Percentiles rank a stretch among this genome's conserved stretches.
Evolutionary conservation across 148 eudicot genomes (phyloP).

Genomic region (Chenopodium quinoa): DNA sequence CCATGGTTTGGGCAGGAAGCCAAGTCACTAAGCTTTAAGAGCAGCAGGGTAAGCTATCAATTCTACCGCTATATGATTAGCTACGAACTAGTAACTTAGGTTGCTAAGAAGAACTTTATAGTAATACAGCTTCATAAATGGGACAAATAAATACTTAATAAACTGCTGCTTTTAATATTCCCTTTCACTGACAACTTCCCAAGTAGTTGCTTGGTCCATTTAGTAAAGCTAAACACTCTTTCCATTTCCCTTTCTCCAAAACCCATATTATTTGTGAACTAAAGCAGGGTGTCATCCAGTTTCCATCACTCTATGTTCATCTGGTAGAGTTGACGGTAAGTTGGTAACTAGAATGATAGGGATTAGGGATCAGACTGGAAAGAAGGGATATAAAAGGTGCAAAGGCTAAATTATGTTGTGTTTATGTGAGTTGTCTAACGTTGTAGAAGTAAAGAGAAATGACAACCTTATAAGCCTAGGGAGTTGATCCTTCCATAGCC

Average conservation of each 20-base stretch:
- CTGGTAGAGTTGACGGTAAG: no score
- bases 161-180: no score
- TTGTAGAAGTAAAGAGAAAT: background rate
- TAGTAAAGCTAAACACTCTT: background rate
- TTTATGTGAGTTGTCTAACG: background rate
- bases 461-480: background rate
- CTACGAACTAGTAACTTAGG: conserved; percentile 2
- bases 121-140: background rate
- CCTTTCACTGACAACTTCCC: background rate
- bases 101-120: background rate
- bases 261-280: background rate
- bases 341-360: background rate
- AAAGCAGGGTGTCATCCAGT: background rate
- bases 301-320: background rate
- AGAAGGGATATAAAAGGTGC: background rate
- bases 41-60: conserved; percentile 75
- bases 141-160: background rate
- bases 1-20: conserved; percentile 99
- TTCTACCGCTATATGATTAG: background rate
- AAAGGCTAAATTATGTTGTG: background rate
- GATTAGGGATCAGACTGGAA: background rate
- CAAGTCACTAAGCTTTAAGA: conserved; percentile 87
- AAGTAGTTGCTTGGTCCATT: background rate
- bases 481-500: background rate
- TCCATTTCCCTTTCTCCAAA: background rate